Base-by-base conservation (phyloP, 1,284 basidiomycete genomes). In the Pterulicium gracile region DNA sequence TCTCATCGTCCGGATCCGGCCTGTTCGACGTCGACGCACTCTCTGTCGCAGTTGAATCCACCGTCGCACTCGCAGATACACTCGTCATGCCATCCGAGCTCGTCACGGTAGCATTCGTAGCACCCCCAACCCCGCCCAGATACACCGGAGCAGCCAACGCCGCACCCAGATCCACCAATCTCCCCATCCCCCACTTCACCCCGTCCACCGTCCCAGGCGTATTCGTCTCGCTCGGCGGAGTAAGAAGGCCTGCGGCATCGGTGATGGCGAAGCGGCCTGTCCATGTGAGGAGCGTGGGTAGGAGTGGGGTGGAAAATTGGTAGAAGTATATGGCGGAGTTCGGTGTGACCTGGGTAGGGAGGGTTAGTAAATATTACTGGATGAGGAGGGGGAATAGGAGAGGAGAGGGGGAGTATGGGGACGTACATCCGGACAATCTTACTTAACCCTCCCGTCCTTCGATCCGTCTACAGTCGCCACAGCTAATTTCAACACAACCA, bases 231-330 rank as follows among this genome's bases (percentile, higher is more conserved):
- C 72, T 50, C 0, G 84, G 70, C n/a, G 75, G 52, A 1, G 69
- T 71, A 23, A 70, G 65, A 3, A 61, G 53, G 3, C 80, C 81
- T 23, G 62, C 55, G 1, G 70, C 46, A 34, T 71, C 72, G 1
- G 83, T 77, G 57, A 92, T 88, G 35, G 82, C 69, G 70, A 91
- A 93, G 34, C 89, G 81, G 4, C 77, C 80, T 1, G 88, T 88
- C 88, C 89, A 93, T 15, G 69, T 67, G 40, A 69, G 70, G 53
- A 67, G 62, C 21, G 57, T 2, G 0, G 70, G 7, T 21, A 21
- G 57, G 3, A 53, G 54, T 0, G 70, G 61, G 2, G 73, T 61
- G 13, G 73, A 69, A 67, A 81, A 88, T 58, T 86, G 82, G 62
- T 85, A 88, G 68, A 90, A 89, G 65, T 88, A 90, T 53, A 89